Evolutionary conservation across 257 asterid species (phyloP).

Genomic region (Paraleonurus japonicus): DNA sequence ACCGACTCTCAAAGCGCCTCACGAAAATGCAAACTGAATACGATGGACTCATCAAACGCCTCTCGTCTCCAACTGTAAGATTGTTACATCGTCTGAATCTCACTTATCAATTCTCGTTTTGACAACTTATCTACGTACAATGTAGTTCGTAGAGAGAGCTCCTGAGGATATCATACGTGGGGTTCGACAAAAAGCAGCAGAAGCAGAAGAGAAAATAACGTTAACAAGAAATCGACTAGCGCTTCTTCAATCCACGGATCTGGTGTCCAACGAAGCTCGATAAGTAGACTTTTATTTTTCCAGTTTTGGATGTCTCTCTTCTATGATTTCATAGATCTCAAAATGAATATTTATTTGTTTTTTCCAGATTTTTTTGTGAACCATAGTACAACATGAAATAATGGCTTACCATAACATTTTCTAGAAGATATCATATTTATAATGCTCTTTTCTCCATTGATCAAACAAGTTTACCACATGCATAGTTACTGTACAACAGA

Average conservation of each 20-base stretch:
- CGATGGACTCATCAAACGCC: slow-evolving; percentile 73
- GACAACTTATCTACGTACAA: background rate
- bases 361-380: background rate
- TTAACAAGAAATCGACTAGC: slow-evolving; percentile 70
- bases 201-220: slow-evolving; percentile 79
- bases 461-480: background rate
- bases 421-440: too few relatives aligned
- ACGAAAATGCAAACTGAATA: slow-evolving; percentile 80
- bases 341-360: background rate
- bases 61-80: slow-evolving; percentile 75
- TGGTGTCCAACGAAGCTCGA: slow-evolving; percentile 44
- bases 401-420: background rate
- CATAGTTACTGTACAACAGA: slow-evolving; percentile 20
- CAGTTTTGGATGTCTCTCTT: background rate
- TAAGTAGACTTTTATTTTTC: background rate
- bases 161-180: slow-evolving; percentile 80
- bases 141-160: slow-evolving; percentile 90
- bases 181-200: slow-evolving; percentile 80
- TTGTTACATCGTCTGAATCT: background rate
- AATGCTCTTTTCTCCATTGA: background rate
- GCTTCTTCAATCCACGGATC: slow-evolving; percentile 65
- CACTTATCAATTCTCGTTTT: background rate
- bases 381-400: background rate
- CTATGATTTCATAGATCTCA: background rate
- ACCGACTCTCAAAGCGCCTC: slow-evolving; percentile 80